These are phyloP conservation scores for Suhomyces emberorum DNA, from an alignment of 805 yeast species.

Conservation along the genomic window DNA sequence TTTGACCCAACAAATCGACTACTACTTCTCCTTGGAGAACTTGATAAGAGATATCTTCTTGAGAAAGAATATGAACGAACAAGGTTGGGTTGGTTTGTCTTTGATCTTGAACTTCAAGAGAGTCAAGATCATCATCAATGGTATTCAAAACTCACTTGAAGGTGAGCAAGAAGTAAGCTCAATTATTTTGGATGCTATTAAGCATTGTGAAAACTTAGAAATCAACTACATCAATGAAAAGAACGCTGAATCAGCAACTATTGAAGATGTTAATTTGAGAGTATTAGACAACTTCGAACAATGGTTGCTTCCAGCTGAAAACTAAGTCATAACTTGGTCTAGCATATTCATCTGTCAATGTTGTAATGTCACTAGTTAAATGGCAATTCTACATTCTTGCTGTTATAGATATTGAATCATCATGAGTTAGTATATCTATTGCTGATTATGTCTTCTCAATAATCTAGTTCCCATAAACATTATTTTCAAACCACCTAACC, in stretches of 20 bases:
- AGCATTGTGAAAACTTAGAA: slow-evolving; percentile 52
- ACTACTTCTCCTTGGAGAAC: slow-evolving; percentile 87
- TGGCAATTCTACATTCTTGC: not conserved
- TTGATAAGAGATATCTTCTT: slow-evolving; percentile 79
- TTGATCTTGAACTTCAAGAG: slow-evolving; percentile 72
- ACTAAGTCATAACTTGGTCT: slow-evolving; percentile 1
- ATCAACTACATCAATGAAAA: slow-evolving; percentile 35
- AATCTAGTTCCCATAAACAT: too few species aligned
- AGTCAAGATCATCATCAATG: slow-evolving; percentile 53
- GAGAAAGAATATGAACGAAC: slow-evolving; percentile 73
- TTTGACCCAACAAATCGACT: slow-evolving; percentile 67
- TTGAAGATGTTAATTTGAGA: slow-evolving; percentile 56
- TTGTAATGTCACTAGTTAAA: not conserved
- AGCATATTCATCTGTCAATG: not conserved
- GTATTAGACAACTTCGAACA: slow-evolving; percentile 53
- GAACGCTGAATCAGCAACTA: slow-evolving; percentile 26
- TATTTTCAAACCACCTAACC: too few species aligned
- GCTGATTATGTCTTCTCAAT: too few species aligned
- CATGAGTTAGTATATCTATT: too few species aligned
- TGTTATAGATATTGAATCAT: not conserved
- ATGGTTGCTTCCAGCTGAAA: slow-evolving; percentile 60
- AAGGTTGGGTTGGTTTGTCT: slow-evolving; percentile 67
- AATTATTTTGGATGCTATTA: slow-evolving; percentile 51
- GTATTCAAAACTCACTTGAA: slow-evolving; percentile 34
- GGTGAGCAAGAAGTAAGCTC: slow-evolving; percentile 21